These are phyloP conservation scores for Plasmodium vivax DNA, from an alignment of 169 alveolate genomes.

Conservation along the genomic window DNA sequence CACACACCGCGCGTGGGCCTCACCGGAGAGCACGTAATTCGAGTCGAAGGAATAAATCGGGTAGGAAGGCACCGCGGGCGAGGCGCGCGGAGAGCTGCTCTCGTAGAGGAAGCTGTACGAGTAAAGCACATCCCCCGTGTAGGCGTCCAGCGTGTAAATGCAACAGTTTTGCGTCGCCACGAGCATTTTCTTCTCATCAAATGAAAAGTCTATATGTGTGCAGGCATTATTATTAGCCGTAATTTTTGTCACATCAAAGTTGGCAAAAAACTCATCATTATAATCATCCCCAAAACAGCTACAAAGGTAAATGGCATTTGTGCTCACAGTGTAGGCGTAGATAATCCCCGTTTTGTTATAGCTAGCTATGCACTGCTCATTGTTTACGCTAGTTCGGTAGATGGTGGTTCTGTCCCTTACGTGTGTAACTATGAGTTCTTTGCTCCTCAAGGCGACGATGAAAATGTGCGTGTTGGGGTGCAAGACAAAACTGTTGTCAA, in stretches of 20 bases:
- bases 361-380: slow-evolving; percentile 37
- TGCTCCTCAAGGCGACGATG: slow-evolving; percentile 24
- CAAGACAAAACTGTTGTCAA: slow-evolving; percentile 34
- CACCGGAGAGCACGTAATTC: slow-evolving; percentile 57
- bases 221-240: slow-evolving; percentile 32
- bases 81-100: not conserved
- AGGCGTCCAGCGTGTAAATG: slow-evolving; percentile 63
- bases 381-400: slow-evolving; percentile 26
- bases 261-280: slow-evolving; percentile 65
- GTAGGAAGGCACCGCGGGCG: slow-evolving; percentile 12
- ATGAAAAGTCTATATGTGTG: slow-evolving; percentile 50
- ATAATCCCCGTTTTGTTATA: slow-evolving; percentile 61
- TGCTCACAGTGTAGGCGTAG: slow-evolving; percentile 43
- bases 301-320: slow-evolving; percentile 31
- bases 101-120: slow-evolving; percentile 46
- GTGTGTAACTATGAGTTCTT: slow-evolving; percentile 30
- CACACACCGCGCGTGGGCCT: not conserved
- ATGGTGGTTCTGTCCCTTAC: slow-evolving; percentile 9
- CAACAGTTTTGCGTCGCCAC: slow-evolving; percentile 11
- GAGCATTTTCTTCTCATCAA: slow-evolving; percentile 69
- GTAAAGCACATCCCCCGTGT: slow-evolving; percentile 51
- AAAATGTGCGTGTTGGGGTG: slow-evolving; percentile 69
- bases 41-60: slow-evolving; percentile 68
- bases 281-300: slow-evolving; percentile 72
- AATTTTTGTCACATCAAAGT: slow-evolving; percentile 50